Evolutionary conservation across 768 basidiomycete genomes (phyloP).

Genomic region (Suillus discolor): DNA sequence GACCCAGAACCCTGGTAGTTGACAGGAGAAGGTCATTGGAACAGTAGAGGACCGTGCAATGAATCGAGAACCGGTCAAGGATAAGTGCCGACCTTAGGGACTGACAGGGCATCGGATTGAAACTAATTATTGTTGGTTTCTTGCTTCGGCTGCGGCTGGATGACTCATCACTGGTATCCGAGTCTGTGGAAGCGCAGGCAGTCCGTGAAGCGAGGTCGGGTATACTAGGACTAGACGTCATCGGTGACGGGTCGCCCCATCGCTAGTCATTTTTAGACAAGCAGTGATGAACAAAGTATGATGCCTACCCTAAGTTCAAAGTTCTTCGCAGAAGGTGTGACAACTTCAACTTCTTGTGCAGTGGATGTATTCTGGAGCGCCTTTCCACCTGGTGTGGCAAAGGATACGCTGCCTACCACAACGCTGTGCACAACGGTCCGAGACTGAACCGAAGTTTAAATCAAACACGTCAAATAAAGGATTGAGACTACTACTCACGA

Average conservation of each 20-base stretch:
- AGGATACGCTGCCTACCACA: constrained; percentile 77
- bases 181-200: background rate
- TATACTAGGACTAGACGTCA: constrained; percentile 51
- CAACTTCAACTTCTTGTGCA: constrained; percentile 78
- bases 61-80: constrained; percentile 72
- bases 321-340: constrained; percentile 58
- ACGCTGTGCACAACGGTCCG: constrained; percentile 76
- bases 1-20: constrained; percentile 58
- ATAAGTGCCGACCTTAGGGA: constrained; percentile 80
- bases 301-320: constrained; percentile 54
- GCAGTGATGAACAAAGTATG: constrained; percentile 9
- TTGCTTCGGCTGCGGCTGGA: constrained; percentile 5
- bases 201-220: constrained; percentile 25
- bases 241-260: constrained; percentile 70
- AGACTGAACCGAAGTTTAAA: constrained; percentile 34
- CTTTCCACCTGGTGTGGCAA: constrained; percentile 72
- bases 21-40: constrained; percentile 71
- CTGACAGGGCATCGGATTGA: constrained; percentile 66
- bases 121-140: constrained; percentile 42
- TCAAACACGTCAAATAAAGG: background rate
- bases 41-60: constrained; percentile 69
- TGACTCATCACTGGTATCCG: constrained; percentile 8
- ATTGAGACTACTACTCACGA: constrained; percentile 50
- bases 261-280: constrained; percentile 41
- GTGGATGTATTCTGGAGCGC: constrained; percentile 81